phyloP scores from a whole-genome alignment of 306 rosid species.

The Casuarina cunninghamiana region DNA sequence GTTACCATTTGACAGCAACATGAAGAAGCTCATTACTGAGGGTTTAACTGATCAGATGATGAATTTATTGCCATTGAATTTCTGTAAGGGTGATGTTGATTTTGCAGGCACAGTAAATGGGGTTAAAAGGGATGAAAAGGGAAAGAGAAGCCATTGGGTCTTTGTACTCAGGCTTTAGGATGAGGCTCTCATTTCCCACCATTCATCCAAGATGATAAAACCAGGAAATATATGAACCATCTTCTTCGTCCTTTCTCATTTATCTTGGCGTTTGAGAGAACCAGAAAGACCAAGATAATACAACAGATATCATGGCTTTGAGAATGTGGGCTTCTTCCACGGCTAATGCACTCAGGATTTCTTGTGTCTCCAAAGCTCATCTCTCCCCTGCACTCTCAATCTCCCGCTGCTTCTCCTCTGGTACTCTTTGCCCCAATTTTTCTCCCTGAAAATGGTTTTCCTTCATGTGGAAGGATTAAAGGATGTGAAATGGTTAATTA shows the following conservation, averaged over 20 bases:
- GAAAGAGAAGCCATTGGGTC: neutral
- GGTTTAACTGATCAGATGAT: too few species aligned
- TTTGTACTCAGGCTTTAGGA: slow-evolving; percentile 30
- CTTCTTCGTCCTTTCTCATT: slow-evolving; percentile 11
- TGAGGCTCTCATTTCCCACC: slow-evolving; percentile 67
- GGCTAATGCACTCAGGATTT: slow-evolving; percentile 79
- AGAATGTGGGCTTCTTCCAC: slow-evolving; percentile 98
- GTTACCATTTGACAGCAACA: too few species aligned
- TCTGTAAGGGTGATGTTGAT: too few species aligned
- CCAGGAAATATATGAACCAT: slow-evolving; percentile 18
- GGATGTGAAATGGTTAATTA: neutral
- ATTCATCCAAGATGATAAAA: slow-evolving; percentile 68
- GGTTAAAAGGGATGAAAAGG: neutral
- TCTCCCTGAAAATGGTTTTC: neutral
- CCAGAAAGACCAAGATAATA: slow-evolving; percentile 2
- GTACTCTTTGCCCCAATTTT: slow-evolving; percentile 31
- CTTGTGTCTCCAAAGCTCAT: slow-evolving; percentile 57
- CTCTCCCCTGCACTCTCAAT: slow-evolving; percentile 62
- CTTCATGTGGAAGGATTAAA: neutral
- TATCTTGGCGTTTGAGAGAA: neutral
- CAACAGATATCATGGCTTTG: slow-evolving; percentile 58
- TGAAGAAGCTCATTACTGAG: too few species aligned
- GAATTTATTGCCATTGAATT: too few species aligned
- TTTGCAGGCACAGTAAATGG: too few species aligned
- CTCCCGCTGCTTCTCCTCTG: slow-evolving; percentile 81